Base-by-base conservation (phyloP, 2,329 filamentous ascomycete genomes). In the Aspergillus sergii region DNA sequence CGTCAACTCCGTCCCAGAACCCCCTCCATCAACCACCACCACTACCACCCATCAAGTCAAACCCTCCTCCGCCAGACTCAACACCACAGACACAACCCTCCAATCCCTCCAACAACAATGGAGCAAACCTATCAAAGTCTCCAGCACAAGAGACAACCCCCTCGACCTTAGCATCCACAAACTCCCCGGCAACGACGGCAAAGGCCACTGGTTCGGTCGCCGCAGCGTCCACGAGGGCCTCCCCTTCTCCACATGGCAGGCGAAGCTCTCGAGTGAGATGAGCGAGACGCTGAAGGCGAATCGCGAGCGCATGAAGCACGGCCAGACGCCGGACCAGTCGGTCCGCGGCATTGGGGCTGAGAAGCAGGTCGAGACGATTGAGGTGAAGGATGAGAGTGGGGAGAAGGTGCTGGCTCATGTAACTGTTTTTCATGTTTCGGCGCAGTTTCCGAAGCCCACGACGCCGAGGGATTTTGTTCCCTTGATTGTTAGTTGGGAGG, bases 321-420 rank as follows among this genome's bases (percentile, higher is more conserved):
- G 89, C 2, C 85, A 85, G 11, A 88, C 89, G 0, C 92, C 92
- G 0, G 89, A 89, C 60, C 90, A 90, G 4, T 91, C 89, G 68
- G 89, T 97, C 55, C 85, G 94, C 68, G 94, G 94, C 1, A 92
- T 97, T 72, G 92, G 92, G 1, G 93, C 91, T 1, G 93, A 97
- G 74, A 88, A 84, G 72, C 84, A 86, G 65, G 81, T 96, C 12
- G 93, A 92, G 76, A 84, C 86, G 59, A 80, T 84, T 50, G 80
- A 81, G 10, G 82, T 88, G 9, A 82, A 87, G 10, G 86, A 85
- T 59, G 63, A 66, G n/a, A 65, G 53, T 62, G 58, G 62, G 39
- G 62, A 64, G 39, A 41, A 32, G 16, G 58, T 68, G 10, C 43
- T 78, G 6, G 75, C 73, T 1, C 65, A 66, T 41, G 58, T 76